A percentile compares a stretch with the other conserved stretches of the same genome.
phyloP scores from a whole-genome alignment of 257 asterid species.

The Coffea eugenioides region DNA sequence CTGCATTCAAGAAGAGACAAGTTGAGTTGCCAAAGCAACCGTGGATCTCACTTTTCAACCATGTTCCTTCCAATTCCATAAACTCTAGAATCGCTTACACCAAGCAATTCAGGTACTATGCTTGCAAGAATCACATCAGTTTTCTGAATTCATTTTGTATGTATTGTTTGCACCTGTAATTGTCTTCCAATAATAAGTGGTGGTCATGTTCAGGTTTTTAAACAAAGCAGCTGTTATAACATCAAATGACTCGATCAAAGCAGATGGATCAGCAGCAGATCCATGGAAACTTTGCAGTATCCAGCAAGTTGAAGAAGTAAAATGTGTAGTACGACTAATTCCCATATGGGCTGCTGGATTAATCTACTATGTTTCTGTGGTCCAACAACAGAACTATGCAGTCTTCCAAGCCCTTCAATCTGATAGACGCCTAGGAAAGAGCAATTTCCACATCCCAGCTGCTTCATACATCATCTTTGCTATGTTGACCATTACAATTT shows the following conservation, averaged over 20 bases:
- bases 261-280: constrained; percentile 24
- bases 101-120: constrained; percentile 23
- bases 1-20: constrained; percentile 51
- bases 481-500: constrained; percentile 25
- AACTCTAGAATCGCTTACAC: constrained; percentile 63
- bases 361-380: constrained; percentile 9
- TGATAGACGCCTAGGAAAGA: constrained; percentile 20
- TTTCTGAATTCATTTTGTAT: too few relatives aligned
- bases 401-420: constrained; percentile 29
- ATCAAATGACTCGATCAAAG: constrained; percentile 19
- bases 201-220: constrained; percentile 19
- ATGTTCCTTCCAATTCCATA: constrained; percentile 38
- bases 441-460: constrained; percentile 34
- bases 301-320: constrained; percentile 38
- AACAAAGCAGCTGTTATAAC: constrained; percentile 33
- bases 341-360: constrained; percentile 34
- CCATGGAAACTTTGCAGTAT: constrained; percentile 36
- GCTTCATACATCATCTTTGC: constrained; percentile 27
- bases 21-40: constrained; percentile 47
- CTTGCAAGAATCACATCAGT: background rate
- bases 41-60: constrained; percentile 39
- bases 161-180: too few relatives aligned
- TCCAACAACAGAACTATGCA: constrained; percentile 17
- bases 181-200: too few relatives aligned
- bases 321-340: constrained; percentile 25